Conservation (phyloP, 148 eudicot species). For the Rhododendron kiyosumense region DNA sequence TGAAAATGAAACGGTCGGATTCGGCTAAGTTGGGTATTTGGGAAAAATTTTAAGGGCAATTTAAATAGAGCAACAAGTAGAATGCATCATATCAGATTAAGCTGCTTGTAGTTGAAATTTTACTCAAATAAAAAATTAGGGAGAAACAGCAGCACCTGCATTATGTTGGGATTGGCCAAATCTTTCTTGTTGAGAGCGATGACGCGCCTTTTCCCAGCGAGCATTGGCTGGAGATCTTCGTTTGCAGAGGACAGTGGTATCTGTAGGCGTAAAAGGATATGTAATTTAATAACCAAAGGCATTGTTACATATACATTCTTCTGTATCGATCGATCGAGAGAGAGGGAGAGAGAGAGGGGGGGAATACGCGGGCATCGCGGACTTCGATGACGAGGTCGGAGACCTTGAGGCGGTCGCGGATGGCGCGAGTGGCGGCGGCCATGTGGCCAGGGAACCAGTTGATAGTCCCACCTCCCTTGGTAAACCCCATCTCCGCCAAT, state of each 20-base stretch:
- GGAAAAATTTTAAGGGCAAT: not conserved
- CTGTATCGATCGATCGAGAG: not conserved
- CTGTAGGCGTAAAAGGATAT: constrained; percentile 23
- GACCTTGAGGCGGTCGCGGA: constrained; percentile 81
- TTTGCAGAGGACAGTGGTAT: constrained; percentile 90
- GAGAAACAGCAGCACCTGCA: constrained; percentile 46
- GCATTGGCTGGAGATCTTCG: constrained; percentile 67
- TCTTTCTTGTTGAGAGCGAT: constrained; percentile 96
- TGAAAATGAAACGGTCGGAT: not conserved
- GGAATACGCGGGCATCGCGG: constrained; percentile 75
- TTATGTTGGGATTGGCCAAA: constrained; percentile 89
- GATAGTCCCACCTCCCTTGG: constrained; percentile 68
- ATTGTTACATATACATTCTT: not conserved
- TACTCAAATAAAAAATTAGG: not conserved
- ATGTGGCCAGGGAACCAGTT: constrained; percentile 99
- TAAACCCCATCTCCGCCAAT: constrained; percentile 64
- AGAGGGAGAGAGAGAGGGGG: too few relatives aligned
- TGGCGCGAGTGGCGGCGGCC: constrained; percentile 98
- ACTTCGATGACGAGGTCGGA: constrained; percentile 93
- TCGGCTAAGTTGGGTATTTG: not conserved
- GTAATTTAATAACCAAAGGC: not conserved
- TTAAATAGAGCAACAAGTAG: not conserved
- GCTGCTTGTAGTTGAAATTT: not conserved
- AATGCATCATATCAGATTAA: not conserved
- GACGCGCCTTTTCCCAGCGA: constrained; percentile 67